A percentile compares a stretch with the other conserved stretches of the same genome.
phyloP scores from a whole-genome alignment of 202 grass and related monocot genomes.

The Hordeum pubiflorum region DNA sequence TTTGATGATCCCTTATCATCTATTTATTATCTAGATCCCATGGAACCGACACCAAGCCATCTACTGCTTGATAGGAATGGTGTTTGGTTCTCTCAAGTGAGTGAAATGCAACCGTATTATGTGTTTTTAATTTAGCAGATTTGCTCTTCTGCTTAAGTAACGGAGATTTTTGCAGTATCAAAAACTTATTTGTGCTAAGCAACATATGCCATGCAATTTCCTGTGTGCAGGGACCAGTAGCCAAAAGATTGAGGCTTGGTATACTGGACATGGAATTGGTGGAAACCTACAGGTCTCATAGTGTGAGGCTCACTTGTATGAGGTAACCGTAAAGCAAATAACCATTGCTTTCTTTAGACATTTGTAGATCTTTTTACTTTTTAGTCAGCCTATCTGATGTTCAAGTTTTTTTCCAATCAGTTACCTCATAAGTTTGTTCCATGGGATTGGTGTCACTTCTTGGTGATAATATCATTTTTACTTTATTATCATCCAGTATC shows the following conservation, averaged over 20 bases:
- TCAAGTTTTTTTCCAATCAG: neutral
- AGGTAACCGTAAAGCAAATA: constrained; percentile 36
- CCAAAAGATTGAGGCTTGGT: constrained; percentile 32
- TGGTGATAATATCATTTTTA: neutral
- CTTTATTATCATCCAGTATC: neutral
- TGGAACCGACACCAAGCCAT: constrained; percentile 25
- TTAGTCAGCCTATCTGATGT: neutral
- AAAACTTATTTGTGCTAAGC: neutral
- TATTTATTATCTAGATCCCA: neutral
- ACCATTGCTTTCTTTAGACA: neutral
- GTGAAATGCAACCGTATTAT: neutral
- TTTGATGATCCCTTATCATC: constrained; percentile 45
- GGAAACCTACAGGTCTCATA: constrained; percentile 50
- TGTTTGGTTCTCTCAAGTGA: constrained; percentile 55
- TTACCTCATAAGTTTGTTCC: neutral
- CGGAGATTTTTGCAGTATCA: neutral
- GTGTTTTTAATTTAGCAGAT: neutral
- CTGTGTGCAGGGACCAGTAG: constrained; percentile 55
- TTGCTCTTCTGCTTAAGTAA: constrained; percentile 9
- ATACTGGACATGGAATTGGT: neutral
- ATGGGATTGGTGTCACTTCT: neutral
- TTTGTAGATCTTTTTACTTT: neutral
- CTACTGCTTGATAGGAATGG: constrained; percentile 49
- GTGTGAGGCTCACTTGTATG: constrained; percentile 73
- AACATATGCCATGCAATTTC: neutral